Evolutionary conservation across 1,284 basidiomycete species (phyloP).

Genomic region (Pisolithus thermaeus): DNA sequence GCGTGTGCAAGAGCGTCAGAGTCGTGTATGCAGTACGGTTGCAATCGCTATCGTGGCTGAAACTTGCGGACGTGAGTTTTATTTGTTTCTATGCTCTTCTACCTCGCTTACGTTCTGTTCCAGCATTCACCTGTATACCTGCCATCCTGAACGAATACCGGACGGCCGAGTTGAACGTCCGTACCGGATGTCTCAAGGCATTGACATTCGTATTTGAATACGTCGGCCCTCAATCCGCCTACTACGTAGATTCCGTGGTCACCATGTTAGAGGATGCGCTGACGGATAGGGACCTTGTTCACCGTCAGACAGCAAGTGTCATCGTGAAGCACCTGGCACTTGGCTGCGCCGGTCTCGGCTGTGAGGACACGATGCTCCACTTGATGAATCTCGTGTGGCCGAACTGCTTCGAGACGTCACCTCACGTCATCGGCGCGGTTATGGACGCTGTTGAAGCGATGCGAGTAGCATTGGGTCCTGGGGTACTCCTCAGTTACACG

Average conservation of each 20-base stretch:
- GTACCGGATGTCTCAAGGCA: constrained; percentile 99
- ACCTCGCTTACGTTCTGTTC: constrained; percentile 16
- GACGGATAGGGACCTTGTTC: constrained; percentile 96
- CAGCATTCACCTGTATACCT: constrained; percentile 97
- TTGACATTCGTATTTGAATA: constrained; percentile 99
- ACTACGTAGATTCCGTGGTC: constrained; percentile 96
- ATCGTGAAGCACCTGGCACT: constrained; percentile 98
- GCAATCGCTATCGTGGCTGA: constrained; percentile 98
- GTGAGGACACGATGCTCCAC: constrained; percentile 97
- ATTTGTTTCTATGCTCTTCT: constrained; percentile 4
- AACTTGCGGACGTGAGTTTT: constrained; percentile 78
- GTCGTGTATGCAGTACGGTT: constrained; percentile 97
- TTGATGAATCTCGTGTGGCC: constrained; percentile 99
- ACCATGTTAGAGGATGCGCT: constrained; percentile 97
- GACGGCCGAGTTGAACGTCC: constrained; percentile 95
- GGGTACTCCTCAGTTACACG: constrained; percentile 85
- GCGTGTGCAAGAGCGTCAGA: constrained; percentile 97
- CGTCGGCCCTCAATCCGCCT: constrained; percentile 98
- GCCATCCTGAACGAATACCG: constrained; percentile 99
- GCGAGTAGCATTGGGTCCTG: constrained; percentile 92
- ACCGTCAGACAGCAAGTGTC: constrained; percentile 97
- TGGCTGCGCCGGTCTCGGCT: constrained; percentile 94
- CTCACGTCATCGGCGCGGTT: constrained; percentile 96
- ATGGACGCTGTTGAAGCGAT: constrained; percentile 97
- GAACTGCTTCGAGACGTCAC: constrained; percentile 97